Evolutionary conservation across 2,329 filamentous ascomycete genomes (phyloP).

Genomic region (Bipolaris bicolor): DNA sequence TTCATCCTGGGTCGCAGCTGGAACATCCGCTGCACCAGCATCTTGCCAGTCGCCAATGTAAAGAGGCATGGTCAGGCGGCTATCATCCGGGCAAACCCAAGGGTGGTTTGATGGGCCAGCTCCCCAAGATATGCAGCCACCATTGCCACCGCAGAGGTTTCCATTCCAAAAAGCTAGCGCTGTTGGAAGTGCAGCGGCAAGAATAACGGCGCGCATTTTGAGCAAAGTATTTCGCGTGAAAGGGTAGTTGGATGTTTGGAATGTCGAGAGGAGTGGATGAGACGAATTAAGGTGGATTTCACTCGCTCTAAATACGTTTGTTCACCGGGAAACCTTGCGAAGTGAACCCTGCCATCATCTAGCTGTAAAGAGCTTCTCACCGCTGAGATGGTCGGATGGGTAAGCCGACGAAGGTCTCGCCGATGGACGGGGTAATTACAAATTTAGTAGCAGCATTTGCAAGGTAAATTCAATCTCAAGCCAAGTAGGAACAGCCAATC

Average conservation of each 20-base stretch:
- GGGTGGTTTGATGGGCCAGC: background rate
- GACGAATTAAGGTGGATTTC: background rate
- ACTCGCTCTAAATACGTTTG: background rate
- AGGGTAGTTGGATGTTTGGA: background rate
- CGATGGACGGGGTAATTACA: background rate
- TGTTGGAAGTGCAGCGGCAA: background rate
- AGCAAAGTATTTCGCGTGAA: background rate
- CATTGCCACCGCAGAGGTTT: background rate
- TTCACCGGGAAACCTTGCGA: background rate
- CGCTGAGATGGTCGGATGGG: background rate
- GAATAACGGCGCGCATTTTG: background rate
- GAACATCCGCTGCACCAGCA: too few relatives aligned
- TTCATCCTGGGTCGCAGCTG: background rate
- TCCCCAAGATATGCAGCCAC: background rate
- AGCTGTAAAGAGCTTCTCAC: background rate
- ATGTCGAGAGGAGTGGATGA: background rate
- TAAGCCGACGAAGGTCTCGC: background rate
- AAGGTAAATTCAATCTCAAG: background rate
- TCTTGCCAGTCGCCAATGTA: background rate
- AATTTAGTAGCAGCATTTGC: background rate
- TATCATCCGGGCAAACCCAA: background rate
- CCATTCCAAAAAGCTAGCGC: background rate
- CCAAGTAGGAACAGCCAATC: background rate
- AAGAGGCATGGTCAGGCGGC: background rate
- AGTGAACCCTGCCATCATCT: background rate